Evolutionary conservation across 257 asterid species (phyloP).

Genomic region (Primulina tabacum): DNA sequence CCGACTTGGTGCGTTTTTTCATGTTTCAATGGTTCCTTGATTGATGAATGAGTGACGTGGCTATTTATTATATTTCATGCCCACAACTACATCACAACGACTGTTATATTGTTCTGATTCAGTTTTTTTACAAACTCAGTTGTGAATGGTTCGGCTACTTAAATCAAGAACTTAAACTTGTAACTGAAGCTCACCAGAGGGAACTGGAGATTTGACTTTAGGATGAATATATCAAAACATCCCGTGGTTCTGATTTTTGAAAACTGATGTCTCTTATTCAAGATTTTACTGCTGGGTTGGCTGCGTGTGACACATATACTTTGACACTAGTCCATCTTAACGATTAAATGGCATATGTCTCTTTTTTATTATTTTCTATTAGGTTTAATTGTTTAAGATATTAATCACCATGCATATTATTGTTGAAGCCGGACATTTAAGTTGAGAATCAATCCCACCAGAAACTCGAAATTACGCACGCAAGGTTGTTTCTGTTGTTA

Average conservation of each 20-base stretch:
- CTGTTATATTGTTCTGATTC: neutral
- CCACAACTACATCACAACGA: neutral
- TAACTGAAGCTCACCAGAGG: neutral
- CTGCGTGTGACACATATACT: neutral
- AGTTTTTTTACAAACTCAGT: neutral
- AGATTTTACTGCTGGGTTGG: neutral
- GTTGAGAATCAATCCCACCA: neutral
- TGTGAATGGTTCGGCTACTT: slow-evolving; percentile 5
- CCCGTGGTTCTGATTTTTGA: neutral
- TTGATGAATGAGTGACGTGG: slow-evolving; percentile 7
- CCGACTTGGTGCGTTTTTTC: slow-evolving; percentile 65
- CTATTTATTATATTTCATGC: neutral
- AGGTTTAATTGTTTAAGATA: neutral
- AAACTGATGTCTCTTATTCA: neutral
- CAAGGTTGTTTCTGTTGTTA: neutral
- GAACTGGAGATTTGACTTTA: neutral
- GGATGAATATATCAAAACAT: neutral
- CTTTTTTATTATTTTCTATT: neutral
- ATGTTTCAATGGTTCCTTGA: slow-evolving; percentile 18
- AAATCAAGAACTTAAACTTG: slow-evolving; percentile 10
- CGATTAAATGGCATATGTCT: neutral
- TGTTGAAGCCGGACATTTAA: neutral
- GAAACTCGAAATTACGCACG: neutral
- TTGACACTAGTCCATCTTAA: neutral
- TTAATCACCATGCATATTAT: neutral